phyloP scores from a whole-genome alignment of 768 basidiomycete species.

The Boletellus ananas region DNA sequence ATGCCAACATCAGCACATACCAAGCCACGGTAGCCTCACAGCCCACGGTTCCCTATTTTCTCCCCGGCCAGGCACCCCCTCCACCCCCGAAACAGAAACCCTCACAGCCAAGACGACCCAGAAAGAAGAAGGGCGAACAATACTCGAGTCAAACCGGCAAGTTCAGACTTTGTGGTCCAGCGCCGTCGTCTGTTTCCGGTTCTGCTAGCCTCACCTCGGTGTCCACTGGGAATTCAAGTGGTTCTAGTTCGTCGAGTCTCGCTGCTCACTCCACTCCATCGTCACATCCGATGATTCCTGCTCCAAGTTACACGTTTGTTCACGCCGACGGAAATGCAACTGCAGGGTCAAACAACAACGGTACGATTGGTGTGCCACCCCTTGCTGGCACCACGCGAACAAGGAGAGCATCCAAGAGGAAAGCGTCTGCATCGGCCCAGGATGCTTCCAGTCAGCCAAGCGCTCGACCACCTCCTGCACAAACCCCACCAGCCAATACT shows the following conservation, averaged over 20 bases:
- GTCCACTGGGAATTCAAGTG: slow-evolving; percentile 19
- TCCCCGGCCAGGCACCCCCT: slow-evolving; percentile 49
- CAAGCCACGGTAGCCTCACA: slow-evolving; percentile 23
- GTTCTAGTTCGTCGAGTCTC: background rate
- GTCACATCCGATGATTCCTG: slow-evolving; percentile 3
- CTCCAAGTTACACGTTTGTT: background rate
- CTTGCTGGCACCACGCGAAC: slow-evolving; percentile 4
- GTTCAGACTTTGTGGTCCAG: slow-evolving; percentile 42
- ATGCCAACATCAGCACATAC: slow-evolving; percentile 29
- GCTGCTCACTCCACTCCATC: background rate
- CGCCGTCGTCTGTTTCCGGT: slow-evolving; percentile 20
- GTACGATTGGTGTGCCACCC: background rate
- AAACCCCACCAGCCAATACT: background rate
- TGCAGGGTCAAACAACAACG: slow-evolving; percentile 1
- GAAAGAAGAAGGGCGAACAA: slow-evolving; percentile 34
- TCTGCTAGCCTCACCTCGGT: slow-evolving; percentile 32
- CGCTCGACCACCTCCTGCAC: slow-evolving; percentile 8
- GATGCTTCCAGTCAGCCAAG: background rate
- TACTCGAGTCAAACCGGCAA: slow-evolving; percentile 46
- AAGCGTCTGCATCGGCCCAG: background rate
- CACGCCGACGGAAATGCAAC: slow-evolving; percentile 4
- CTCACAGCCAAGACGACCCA: slow-evolving; percentile 22
- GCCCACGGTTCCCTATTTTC: slow-evolving; percentile 34
- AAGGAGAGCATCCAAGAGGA: slow-evolving; percentile 14
- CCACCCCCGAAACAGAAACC: slow-evolving; percentile 24